These are phyloP conservation scores for Aspergillus floridensis DNA, from an alignment of 2,329 filamentous ascomycete species.

Conservation along the genomic window DNA sequence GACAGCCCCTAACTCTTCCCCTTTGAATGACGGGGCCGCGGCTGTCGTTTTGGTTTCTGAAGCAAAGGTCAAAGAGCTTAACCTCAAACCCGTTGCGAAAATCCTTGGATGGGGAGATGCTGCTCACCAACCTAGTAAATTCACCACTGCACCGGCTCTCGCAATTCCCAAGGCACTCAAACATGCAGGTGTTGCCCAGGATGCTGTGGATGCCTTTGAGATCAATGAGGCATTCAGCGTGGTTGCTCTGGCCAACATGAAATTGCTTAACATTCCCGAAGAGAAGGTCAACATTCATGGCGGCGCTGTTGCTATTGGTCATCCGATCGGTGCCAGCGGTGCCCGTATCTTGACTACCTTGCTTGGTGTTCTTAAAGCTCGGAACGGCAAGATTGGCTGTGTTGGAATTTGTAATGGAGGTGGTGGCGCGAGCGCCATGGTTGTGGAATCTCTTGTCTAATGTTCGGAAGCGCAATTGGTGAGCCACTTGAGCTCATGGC, in stretches of 20 bases:
- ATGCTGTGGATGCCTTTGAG: slow-evolving; percentile 87
- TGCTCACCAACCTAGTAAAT: slow-evolving; percentile 85
- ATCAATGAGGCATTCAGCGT: slow-evolving; percentile 99
- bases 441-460: slow-evolving; percentile 66
- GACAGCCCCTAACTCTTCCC: slow-evolving; percentile 93
- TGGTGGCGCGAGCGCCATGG: slow-evolving; percentile 88
- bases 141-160: slow-evolving; percentile 89
- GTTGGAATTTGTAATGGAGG: slow-evolving; percentile 98
- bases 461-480: neutral
- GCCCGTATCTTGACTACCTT: slow-evolving; percentile 91
- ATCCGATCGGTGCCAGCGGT: slow-evolving; percentile 90
- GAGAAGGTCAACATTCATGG: slow-evolving; percentile 95
- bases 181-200: slow-evolving; percentile 78
- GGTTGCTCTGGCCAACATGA: slow-evolving; percentile 93
- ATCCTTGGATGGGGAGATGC: slow-evolving; percentile 98
- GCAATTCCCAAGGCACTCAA: slow-evolving; percentile 97
- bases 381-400: slow-evolving; percentile 88
- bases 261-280: slow-evolving; percentile 73
- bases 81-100: slow-evolving; percentile 88
- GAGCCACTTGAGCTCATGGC: neutral
- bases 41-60: slow-evolving; percentile 93
- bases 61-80: slow-evolving; percentile 87
- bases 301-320: slow-evolving; percentile 91
- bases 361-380: slow-evolving; percentile 81
- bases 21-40: slow-evolving; percentile 90